A percentile compares a stretch with the other conserved stretches of the same genome.
phyloP scores from a whole-genome alignment of 176 grass and related monocot genomes.

The Metroxylon sagu region DNA sequence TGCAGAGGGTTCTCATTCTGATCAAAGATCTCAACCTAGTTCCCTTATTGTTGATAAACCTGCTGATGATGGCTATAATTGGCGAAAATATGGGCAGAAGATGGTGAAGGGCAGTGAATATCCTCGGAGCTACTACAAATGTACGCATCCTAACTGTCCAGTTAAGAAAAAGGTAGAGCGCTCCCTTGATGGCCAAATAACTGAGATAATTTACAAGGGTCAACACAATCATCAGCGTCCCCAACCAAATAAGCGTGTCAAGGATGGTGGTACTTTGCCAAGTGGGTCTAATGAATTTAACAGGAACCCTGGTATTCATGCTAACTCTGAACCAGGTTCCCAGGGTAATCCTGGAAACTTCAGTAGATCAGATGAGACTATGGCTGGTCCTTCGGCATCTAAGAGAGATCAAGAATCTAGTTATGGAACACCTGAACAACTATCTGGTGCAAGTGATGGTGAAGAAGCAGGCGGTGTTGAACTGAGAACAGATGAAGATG shows the following conservation, averaged over 20 bases:
- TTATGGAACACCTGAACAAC: constrained; percentile 18
- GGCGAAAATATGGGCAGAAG: constrained; percentile 69
- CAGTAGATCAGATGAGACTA: too few species aligned
- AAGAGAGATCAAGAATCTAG: too few species aligned
- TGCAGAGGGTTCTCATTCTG: constrained; percentile 27
- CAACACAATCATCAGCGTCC: constrained; percentile 33
- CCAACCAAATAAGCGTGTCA: constrained; percentile 12
- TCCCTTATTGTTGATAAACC: constrained; percentile 43
- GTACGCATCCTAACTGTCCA: constrained; percentile 20
- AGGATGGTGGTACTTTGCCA: constrained; percentile 2
- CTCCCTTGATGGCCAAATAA: constrained; percentile 30
- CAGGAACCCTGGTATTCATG: constrained; percentile 8
- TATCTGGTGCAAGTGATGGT: constrained; percentile 54
- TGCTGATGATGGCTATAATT: constrained; percentile 55
- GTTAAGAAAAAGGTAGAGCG: constrained; percentile 36
- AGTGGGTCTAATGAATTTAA: constrained; percentile 18
- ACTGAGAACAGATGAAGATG: constrained; percentile 24
- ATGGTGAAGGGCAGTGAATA: constrained; percentile 47
- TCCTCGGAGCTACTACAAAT: constrained; percentile 38
- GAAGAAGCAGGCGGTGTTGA: constrained; percentile 47
- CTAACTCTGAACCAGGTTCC: constrained; percentile 15
- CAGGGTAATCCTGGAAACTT: neutral
- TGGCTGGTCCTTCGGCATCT: too few species aligned
- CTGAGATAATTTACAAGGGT: constrained; percentile 37
- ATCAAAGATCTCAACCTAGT: constrained; percentile 34